Evolutionary conservation across 768 basidiomycete species (phyloP), one percentile per base, ranked within the genome.

Genomic region (Phanerochaete sordida): DNA sequence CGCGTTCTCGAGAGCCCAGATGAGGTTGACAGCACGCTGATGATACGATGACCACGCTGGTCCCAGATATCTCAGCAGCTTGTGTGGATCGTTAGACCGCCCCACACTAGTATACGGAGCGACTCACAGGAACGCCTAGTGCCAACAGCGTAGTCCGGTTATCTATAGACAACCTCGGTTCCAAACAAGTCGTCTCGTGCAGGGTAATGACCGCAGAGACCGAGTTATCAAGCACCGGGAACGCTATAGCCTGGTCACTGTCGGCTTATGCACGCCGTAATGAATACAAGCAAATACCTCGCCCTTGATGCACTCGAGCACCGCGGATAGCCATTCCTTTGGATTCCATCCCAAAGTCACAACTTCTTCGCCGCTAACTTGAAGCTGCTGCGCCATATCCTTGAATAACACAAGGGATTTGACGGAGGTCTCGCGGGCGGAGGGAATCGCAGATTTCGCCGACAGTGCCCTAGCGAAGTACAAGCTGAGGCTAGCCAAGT

Each of bases 11-110:
- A 97, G 72, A 0, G 82, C 78, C 95, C 96, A 98, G 19, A 98
- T 79, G 30, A 97, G 75, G 66, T 79, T 86, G 27, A 92, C 90
- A 8, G 90, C 84, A 23, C 93, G 88, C 52, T 84, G 81, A 71
- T 98, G 95, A 69, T 93, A 95, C 1, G 83, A 76, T 0, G 87
- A 76, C 63, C 72, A 83, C 45, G 88, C 75, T 0, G 85, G 81
- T 11, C 81, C 79, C 26, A 99, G 80, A 71, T 93, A 97, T 55
- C 75, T 77, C 61, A 96, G 77, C 1, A 97, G 78, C 79, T 91
- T 75, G 33, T 23, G 48, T 45, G 26, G 48, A 21, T 27, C 7
- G 28, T 39, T 28, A 53, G 47, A 68, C 28, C 62, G 47, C 21
- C 47, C 44, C 52, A 56, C 52, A 56, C n/a, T 24, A 35, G 1